Evolutionary conservation across 768 basidiomycete genomes (phyloP), one percentile per base, ranked within the genome.

Genomic region (Auricularia sp.): DNA sequence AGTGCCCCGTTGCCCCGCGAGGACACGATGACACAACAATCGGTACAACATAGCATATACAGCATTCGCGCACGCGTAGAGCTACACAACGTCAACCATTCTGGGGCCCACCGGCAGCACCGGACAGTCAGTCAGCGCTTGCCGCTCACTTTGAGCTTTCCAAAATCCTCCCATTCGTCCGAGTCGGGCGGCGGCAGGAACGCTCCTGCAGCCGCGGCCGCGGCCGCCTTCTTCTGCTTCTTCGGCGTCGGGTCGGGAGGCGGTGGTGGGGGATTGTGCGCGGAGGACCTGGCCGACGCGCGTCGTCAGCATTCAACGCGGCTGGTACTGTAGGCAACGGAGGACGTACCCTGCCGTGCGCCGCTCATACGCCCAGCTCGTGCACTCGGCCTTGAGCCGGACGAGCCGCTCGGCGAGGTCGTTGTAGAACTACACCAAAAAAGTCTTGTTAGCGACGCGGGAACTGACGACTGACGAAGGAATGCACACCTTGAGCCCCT

Each of bases 371-470:
- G 85, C 85, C 90, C 92, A 97, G 3, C 80, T 79, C 69, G 83
- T 83, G 72, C 91, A 94, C 2, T 80, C 80, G 63, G 88, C 88
- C 72, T 85, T 89, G 78, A 93, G 91, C 66, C 87, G 82, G 5
- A 80, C 76, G 1, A 96, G 73, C 56, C 95, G 84, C 11, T 79
- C 82, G 2, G 84, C 81, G 64, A 98, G 82, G 70, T 92, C 89
- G 67, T 92, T 94, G 73, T 99, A 96, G 71, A 98, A 98, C 90
- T 94, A 67, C 7, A 3, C 29, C 11, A 8, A 18, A 8, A 54
- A 36, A 29, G 29, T 29, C 29, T 29, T 29, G 29, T 29, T 29
- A 29, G 29, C 29, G 29, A 29, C 29, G 29, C 29, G 29, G 29
- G 29, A 29, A 29, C 29, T 29, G 29, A 29, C 29, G 29, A 29